Conservation (phyloP, 2,329 filamentous ascomycete genomes). For the Colletotrichum sp. region DNA sequence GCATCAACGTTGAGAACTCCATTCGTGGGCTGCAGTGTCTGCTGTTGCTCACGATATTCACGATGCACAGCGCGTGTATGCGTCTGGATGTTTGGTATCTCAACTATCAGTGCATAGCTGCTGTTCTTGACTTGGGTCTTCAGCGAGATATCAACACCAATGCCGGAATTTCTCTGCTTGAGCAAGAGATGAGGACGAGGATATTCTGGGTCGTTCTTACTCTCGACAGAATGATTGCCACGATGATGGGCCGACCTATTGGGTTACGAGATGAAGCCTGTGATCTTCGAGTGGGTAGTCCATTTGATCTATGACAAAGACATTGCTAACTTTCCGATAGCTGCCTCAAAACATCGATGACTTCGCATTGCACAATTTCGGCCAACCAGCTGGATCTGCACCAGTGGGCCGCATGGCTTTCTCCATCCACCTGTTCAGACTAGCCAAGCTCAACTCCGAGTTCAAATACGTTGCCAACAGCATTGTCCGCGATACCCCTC, state of each 20-base stretch:
- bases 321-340: constrained; percentile 25
- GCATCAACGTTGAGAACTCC: constrained; percentile 52
- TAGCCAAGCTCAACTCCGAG: constrained; percentile 56
- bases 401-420: constrained; percentile 28
- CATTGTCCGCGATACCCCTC: constrained; percentile 49
- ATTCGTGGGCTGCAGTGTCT: constrained; percentile 55
- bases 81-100: constrained; percentile 58
- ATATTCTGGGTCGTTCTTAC: constrained; percentile 61
- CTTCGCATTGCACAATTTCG: constrained; percentile 9
- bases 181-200: constrained; percentile 59
- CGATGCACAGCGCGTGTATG: constrained; percentile 54
- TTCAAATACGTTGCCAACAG: constrained; percentile 64
- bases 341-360: constrained; percentile 32
- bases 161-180: constrained; percentile 47
- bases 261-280: constrained; percentile 60
- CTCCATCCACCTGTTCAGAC: constrained; percentile 53
- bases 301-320: not conserved
- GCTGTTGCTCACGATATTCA: constrained; percentile 51
- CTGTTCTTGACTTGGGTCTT: constrained; percentile 55
- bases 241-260: constrained; percentile 62
- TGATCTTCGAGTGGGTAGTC: constrained; percentile 49
- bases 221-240: constrained; percentile 56
- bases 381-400: not conserved
- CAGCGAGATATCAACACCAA: constrained; percentile 51
- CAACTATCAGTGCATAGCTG: constrained; percentile 59